Percentiles rank a stretch among this genome's conserved stretches.
These are phyloP conservation scores for Tripterygium wilfordii DNA, from an alignment of 177 flowering plant species.

Conservation along the genomic window DNA sequence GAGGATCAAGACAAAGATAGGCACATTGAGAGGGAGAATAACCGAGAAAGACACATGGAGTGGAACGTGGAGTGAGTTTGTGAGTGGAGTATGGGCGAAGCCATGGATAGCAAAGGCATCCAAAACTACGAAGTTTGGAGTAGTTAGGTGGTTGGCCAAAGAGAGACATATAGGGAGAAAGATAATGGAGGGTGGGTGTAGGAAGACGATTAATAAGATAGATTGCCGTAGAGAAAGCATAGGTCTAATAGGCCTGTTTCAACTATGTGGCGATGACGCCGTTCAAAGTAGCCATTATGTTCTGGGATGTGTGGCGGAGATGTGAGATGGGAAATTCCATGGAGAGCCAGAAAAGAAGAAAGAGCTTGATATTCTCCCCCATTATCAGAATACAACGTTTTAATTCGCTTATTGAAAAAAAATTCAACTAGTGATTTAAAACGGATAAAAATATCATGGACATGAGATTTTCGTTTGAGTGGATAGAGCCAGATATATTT, in stretches of 20 bases:
- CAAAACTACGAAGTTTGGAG: neutral
- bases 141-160: neutral
- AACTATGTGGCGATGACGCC: neutral
- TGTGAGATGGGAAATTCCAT: neutral
- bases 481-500: too few species aligned
- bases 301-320: neutral
- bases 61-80: neutral
- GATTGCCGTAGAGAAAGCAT: neutral
- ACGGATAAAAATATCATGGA: neutral
- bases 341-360: neutral
- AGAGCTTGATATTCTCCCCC: slow-evolving; percentile 1
- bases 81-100: neutral
- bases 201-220: neutral
- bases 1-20: neutral
- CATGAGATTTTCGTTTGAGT: neutral
- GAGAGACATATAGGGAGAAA: neutral
- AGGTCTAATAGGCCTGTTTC: neutral
- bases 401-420: neutral
- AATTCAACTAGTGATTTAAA: neutral
- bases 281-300: neutral
- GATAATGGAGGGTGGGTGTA: neutral
- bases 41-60: neutral
- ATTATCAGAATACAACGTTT: neutral
- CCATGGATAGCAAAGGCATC: neutral
- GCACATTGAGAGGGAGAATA: neutral